A percentile compares a stretch with the other conserved stretches of the same genome.
phyloP scores from a whole-genome alignment of 495 filamentous ascomycete genomes.

The Chaetomium cochliodes region DNA sequence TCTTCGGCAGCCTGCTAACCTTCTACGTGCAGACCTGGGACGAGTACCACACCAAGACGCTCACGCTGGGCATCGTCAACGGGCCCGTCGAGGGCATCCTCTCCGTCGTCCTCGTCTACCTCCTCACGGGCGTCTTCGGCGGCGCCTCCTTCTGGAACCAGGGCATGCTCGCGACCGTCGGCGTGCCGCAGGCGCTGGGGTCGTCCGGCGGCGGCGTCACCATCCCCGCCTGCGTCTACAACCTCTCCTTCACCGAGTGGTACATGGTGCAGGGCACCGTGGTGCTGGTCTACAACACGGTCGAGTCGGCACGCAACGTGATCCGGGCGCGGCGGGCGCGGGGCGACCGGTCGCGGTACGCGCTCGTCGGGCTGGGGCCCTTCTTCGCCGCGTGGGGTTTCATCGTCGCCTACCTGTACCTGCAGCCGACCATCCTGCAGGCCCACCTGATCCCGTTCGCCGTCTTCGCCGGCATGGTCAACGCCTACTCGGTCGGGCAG shows the following conservation, averaged over 20 bases:
- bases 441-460: conserved; percentile 83
- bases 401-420: conserved; percentile 71
- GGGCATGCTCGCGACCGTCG: conserved; percentile 69
- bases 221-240: conserved; percentile 67
- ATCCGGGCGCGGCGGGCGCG: conserved; percentile 72
- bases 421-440: conserved; percentile 79
- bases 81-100: conserved; percentile 95
- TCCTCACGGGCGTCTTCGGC: conserved; percentile 78
- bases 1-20: conserved; percentile 73
- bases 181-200: conserved; percentile 56
- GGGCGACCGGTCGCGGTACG: conserved; percentile 64
- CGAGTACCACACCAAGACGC: conserved; percentile 94
- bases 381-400: conserved; percentile 73
- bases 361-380: conserved; percentile 77
- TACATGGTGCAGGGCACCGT: conserved; percentile 87
- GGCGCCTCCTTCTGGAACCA: conserved; percentile 92
- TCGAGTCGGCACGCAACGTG: conserved; percentile 74
- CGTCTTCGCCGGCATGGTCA: conserved; percentile 81
- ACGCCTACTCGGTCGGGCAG: conserved; percentile 89
- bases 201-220: conserved; percentile 46
- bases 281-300: conserved; percentile 79
- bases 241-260: conserved; percentile 84
- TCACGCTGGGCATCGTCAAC: conserved; percentile 88
- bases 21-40: conserved; percentile 99
- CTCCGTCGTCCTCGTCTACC: conserved; percentile 77